Base-by-base conservation (phyloP, 2,329 filamentous ascomycete species). In the Decorospora gaudefroyi region DNA sequence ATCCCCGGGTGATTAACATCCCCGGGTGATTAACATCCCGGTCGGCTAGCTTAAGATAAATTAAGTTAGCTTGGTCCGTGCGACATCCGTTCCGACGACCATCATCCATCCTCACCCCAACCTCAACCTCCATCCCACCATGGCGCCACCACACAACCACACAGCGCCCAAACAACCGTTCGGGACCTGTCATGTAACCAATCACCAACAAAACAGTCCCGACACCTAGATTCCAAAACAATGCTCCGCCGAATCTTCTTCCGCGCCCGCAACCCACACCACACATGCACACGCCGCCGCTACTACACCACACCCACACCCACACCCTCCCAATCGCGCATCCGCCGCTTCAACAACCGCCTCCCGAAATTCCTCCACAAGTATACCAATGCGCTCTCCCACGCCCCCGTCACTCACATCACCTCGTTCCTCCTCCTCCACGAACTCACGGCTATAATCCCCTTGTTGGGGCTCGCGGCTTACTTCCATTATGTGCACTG, bases 401-500 rank as follows among this genome's bases (percentile, higher is more conserved):
- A 80, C 42, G 90, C 90, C 1, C 93, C 93, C 0, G 71, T 90
- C 30, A 88, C 88, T 1, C 90, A 96, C 72, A 77, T 95, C 28
- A 82, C 86, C 1, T 85, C 92, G 0, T 99, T 99, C 69, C 76
- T 97, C 8, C 76, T 96, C 26, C 79, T 99, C 0, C 93, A 99
- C 74, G 93, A 99, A 71, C 68, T 96, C 30, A 97, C 93, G 0
- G 78, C 81, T 57, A 84, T 89, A 67, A 53, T 74, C 62, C 49
- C 83, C 1, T 96, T 99, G 70, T 88, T 52, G 18, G 38, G 58
- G 12, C 45, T 63, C 33, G 51, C 51, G 3, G 45, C 55, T 19
- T 44, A 53, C 38, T 61, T 64, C 53, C 44, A 97, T 72, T 90
- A 89, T 66, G 83, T 83, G 1, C 77, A 84, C 49, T 87, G 86